Base-by-base conservation (phyloP, 208 protist species). In the Leptomonas seymouri region DNA sequence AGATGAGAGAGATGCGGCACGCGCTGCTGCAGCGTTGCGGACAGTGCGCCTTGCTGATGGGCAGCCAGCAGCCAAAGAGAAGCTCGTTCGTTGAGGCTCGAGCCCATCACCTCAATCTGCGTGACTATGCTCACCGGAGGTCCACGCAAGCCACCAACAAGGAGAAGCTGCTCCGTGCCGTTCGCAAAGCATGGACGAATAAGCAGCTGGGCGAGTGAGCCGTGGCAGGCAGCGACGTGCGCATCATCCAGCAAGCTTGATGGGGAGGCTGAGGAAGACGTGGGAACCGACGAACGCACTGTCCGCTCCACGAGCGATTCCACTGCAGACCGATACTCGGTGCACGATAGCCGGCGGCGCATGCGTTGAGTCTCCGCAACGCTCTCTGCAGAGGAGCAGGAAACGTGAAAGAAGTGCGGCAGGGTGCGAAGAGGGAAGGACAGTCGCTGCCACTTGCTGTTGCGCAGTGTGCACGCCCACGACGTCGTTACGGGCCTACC, bases 201-300 rank as follows among this genome's bases (percentile, higher is more conserved):
- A 20, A 81, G 50, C 50, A 76, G 54, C 49, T 86, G 84, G 18
- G 74, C 55, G 11, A 89, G 78, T 39, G 86, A 87, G 21, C 86
- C 86, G 53, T 92, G 86, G 56, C 80, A 83, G 23, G 74, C 85
- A 16, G 75, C 67, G 39, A 90, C 68, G 66, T 87, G 83, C 16
- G 63, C 3, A 23, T 71, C 56, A 12, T 59, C 51, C 15, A 25
- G 25, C 4, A 18, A 9, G 25, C 21, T 44, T 25, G 51, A 64
- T 11, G 46, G 50, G 20, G 36, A 5, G 9, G 23, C 41, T 20
- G 48, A 55, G 34, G 49, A 23, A n/a, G 55, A 60, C 5, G 25
- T 27, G 2, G 23, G 0, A 2, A 9, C 12, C 11, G 20, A n/a
- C 21, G 36, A 3, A 27, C 31, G 25, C 48, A 49, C 45, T 16